Conservation (phyloP, 164 flowering plant species). For the Nymphaea colorata region DNA sequence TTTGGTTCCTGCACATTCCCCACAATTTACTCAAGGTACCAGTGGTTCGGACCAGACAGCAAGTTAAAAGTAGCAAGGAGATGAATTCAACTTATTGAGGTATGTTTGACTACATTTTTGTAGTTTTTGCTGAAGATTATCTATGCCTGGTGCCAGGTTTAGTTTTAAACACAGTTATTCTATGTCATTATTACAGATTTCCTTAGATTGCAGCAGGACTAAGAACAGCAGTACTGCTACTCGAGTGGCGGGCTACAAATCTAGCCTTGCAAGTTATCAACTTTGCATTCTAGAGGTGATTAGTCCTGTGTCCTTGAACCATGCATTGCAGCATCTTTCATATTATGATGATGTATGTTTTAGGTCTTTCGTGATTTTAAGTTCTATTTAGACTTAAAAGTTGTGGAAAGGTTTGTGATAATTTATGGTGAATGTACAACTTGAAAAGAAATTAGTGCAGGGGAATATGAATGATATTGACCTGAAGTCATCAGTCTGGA, state of each 20-base stretch:
- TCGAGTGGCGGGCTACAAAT: slow-evolving; percentile 85
- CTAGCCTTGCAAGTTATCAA: slow-evolving; percentile 91
- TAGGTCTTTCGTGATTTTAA: background rate
- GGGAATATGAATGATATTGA: no score
- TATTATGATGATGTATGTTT: no score
- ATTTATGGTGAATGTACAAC: background rate
- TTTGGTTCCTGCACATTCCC: slow-evolving; percentile 72
- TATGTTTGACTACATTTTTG: background rate
- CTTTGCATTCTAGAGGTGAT: slow-evolving; percentile 91
- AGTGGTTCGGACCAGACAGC: slow-evolving; percentile 81
- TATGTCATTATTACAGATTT: slow-evolving; percentile 25
- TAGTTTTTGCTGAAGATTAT: no score
- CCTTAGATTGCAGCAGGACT: slow-evolving; percentile 97
- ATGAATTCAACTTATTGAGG: slow-evolving; percentile 28
- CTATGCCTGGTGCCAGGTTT: no score
- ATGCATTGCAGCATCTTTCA: background rate
- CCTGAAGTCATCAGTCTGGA: no score
- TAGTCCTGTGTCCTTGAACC: background rate
- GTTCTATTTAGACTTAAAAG: background rate
- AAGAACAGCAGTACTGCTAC: slow-evolving; percentile 88
- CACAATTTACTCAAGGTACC: slow-evolving; percentile 58
- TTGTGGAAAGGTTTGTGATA: background rate
- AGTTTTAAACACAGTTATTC: no score
- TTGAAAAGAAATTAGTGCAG: no score
- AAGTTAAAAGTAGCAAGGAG: slow-evolving; percentile 60